These are phyloP conservation scores for Croton laevigatus DNA, from an alignment of 441 rosid genomes.

Conservation along the genomic window DNA sequence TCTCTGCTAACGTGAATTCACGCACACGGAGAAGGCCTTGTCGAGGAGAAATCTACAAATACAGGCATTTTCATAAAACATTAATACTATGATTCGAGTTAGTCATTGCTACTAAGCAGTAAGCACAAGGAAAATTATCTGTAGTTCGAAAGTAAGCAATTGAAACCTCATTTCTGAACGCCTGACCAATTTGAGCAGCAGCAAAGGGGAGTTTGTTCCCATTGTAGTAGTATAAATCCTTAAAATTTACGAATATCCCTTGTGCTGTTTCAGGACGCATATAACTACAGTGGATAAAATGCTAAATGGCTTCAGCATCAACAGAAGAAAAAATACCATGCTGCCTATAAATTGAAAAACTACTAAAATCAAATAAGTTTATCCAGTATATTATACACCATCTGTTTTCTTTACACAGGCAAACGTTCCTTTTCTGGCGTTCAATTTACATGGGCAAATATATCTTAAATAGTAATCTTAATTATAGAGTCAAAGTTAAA, in stretches of 20 bases:
- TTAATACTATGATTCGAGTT: not conserved
- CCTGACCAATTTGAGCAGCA: slow-evolving; percentile 81
- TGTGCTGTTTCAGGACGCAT: slow-evolving; percentile 87
- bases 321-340: too few species aligned
- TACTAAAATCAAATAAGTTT: not conserved
- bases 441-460: too few species aligned
- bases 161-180: slow-evolving; percentile 68
- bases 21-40: slow-evolving; percentile 74
- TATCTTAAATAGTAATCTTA: too few species aligned
- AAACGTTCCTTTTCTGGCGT: too few species aligned
- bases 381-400: not conserved
- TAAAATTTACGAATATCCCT: slow-evolving; percentile 72
- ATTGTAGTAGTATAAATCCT: slow-evolving; percentile 63
- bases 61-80: not conserved
- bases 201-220: slow-evolving; percentile 76
- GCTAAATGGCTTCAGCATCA: slow-evolving; percentile 13
- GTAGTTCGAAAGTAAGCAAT: slow-evolving; percentile 8
- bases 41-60: slow-evolving; percentile 66
- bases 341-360: not conserved
- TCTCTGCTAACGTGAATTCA: slow-evolving; percentile 75
- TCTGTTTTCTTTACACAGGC: too few species aligned
- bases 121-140: not conserved
- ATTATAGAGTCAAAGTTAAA: too few species aligned
- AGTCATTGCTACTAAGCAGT: not conserved
- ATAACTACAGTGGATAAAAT: slow-evolving; percentile 41